Evolutionary conservation across 805 yeast species (phyloP).

Genomic region (Ogataea pilisensis): DNA sequence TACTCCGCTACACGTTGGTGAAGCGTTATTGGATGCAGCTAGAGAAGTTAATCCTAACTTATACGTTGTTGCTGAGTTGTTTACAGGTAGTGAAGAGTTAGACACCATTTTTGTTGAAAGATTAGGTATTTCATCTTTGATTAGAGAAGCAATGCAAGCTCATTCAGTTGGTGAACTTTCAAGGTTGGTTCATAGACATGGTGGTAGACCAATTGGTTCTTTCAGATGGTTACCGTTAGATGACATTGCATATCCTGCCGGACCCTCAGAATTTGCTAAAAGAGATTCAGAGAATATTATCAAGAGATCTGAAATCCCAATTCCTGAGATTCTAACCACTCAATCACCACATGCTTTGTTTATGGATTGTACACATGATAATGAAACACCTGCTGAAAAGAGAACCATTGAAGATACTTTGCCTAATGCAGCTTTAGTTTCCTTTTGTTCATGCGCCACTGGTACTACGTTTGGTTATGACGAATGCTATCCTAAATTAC

Average conservation of each 20-base stretch:
- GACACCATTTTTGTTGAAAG: conserved; percentile 89
- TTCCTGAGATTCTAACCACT: conserved; percentile 61
- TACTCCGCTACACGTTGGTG: conserved; percentile 94
- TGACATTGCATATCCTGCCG: conserved; percentile 64
- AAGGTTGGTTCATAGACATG: conserved; percentile 82
- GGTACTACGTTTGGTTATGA: conserved; percentile 95
- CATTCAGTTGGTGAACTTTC: conserved; percentile 85
- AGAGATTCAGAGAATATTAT: conserved; percentile 25
- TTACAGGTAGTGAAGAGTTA: conserved; percentile 87
- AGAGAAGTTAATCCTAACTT: conserved; percentile 78
- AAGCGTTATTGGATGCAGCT: conserved; percentile 81
- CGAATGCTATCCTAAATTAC: conserved; percentile 78
- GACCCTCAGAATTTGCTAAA: conserved; percentile 29
- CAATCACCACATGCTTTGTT: conserved; percentile 89
- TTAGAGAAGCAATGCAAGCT: conserved; percentile 97
- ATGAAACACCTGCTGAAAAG: conserved; percentile 82
- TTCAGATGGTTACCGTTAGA: conserved; percentile 77
- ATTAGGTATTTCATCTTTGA: conserved; percentile 81
- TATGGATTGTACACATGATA: conserved; percentile 98
- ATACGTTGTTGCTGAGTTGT: conserved; percentile 91
- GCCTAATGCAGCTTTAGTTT: conserved; percentile 91
- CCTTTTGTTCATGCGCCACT: conserved; percentile 88
- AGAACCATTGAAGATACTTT: conserved; percentile 92
- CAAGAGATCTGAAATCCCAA: conserved; percentile 56
- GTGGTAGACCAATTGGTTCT: conserved; percentile 95